Evolutionary conservation across 345 rosid genomes (phyloP).

Genomic region (Salix purpurea): DNA sequence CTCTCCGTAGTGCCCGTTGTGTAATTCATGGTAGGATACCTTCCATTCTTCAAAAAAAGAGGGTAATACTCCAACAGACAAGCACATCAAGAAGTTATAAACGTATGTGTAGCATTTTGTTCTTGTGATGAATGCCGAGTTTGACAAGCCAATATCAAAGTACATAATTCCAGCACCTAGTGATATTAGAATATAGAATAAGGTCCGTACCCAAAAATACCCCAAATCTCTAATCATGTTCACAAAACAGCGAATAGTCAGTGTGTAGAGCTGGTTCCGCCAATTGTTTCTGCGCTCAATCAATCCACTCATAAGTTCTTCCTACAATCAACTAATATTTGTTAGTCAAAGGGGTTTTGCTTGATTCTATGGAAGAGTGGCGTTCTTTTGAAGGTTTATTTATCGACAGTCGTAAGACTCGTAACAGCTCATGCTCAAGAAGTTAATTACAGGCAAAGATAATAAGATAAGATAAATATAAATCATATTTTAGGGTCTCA

Average conservation of each 20-base stretch:
- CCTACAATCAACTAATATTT: not conserved
- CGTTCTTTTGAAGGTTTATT: not conserved
- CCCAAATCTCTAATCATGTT: constrained; percentile 37
- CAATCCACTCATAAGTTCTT: not conserved
- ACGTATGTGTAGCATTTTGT: constrained; percentile 21
- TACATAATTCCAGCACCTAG: constrained; percentile 21
- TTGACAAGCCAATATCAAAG: constrained; percentile 21
- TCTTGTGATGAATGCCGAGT: constrained; percentile 15
- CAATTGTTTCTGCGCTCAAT: constrained; percentile 1
- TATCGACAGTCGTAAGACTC: no score
- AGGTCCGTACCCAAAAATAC: constrained; percentile 36
- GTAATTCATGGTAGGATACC: constrained; percentile 25
- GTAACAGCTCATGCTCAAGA: no score
- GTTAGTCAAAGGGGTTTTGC: not conserved
- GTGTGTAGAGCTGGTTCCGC: constrained; percentile 27
- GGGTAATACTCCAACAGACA: constrained; percentile 39
- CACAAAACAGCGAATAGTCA: constrained; percentile 26
- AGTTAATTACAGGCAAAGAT: no score
- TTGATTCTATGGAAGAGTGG: not conserved
- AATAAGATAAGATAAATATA: no score
- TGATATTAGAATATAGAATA: constrained; percentile 24
- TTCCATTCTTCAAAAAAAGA: constrained; percentile 36
- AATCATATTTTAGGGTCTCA: no score
- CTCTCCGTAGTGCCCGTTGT: constrained; percentile 33
- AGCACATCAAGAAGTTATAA: constrained; percentile 31